Conservation (phyloP, 2,329 filamentous ascomycete species). For the Fusarium nurragi region DNA sequence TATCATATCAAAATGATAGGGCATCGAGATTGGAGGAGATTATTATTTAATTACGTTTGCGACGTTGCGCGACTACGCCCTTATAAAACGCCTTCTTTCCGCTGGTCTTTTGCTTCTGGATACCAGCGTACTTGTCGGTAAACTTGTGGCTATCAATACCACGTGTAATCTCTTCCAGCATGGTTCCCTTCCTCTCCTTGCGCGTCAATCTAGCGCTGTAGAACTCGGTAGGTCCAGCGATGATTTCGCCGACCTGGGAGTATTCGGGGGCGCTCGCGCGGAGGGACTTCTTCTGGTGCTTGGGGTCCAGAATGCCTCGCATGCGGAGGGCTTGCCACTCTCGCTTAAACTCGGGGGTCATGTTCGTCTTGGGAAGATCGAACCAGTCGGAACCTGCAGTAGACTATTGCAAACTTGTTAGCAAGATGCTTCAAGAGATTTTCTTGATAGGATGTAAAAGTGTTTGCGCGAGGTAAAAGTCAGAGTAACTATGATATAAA, state of each 20-base stretch:
- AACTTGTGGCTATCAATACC: constrained; percentile 69
- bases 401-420: constrained; percentile 46
- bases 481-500: constrained; percentile 79
- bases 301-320: constrained; percentile 87
- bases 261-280: constrained; percentile 76
- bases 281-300: constrained; percentile 91
- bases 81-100: constrained; percentile 94
- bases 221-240: constrained; percentile 89
- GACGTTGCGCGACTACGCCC: constrained; percentile 66
- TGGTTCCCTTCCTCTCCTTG: constrained; percentile 86
- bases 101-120: constrained; percentile 83
- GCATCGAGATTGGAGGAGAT: neutral
- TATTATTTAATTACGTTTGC: constrained; percentile 43
- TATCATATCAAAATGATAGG: neutral
- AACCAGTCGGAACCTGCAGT: constrained; percentile 88
- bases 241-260: constrained; percentile 87
- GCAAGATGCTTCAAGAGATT: constrained; percentile 1
- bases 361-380: constrained; percentile 82
- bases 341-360: constrained; percentile 86
- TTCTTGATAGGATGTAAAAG: neutral
- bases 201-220: constrained; percentile 82
- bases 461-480: constrained; percentile 47
- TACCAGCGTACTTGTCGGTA: constrained; percentile 86
- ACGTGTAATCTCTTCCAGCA: constrained; percentile 82
- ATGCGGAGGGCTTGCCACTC: constrained; percentile 91